phyloP scores from a whole-genome alignment of 352 stramenopile species.

The Phytopythium sindhum region DNA sequence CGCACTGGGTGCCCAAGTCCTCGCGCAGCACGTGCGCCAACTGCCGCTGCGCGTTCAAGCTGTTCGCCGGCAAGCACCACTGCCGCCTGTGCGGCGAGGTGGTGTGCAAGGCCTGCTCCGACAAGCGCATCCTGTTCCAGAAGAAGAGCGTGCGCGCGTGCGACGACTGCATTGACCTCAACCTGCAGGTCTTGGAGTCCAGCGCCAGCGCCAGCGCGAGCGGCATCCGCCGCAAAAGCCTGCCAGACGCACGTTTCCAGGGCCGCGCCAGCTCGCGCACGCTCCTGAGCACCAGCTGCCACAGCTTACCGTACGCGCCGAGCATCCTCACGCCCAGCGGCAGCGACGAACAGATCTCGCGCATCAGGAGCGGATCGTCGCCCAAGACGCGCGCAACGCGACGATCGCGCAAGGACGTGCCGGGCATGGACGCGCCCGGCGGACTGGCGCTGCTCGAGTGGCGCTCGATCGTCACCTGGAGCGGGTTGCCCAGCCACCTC shows the following conservation, averaged over 20 bases:
- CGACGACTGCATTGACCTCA: conserved; percentile 70
- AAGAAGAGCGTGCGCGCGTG: conserved; percentile 73
- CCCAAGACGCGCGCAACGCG: neutral
- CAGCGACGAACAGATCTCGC: neutral
- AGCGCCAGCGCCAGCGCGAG: conserved; percentile 16
- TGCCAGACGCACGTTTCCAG: conserved; percentile 20
- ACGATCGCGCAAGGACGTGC: neutral
- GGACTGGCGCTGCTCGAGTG: neutral
- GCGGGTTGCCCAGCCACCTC: neutral
- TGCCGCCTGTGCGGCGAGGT: conserved; percentile 78
- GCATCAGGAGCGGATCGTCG: neutral
- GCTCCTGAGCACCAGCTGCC: conserved; percentile 12
- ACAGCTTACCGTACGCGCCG: conserved; percentile 18
- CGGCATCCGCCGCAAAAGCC: conserved; percentile 40
- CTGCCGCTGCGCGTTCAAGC: conserved; percentile 55
- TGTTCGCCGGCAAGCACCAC: conserved; percentile 71
- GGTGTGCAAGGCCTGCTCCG: conserved; percentile 71
- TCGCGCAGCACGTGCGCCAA: conserved; percentile 60
- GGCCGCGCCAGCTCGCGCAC: conserved; percentile 13
- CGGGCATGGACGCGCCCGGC: neutral
- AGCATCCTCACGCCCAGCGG: neutral
- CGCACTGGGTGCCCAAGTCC: conserved; percentile 75
- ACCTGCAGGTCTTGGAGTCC: conserved; percentile 31
- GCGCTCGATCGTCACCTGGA: conserved; percentile 1
- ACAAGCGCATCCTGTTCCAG: conserved; percentile 65